phyloP scores from a whole-genome alignment of 129 eudicot species.

The Flaveria robusta region DNA sequence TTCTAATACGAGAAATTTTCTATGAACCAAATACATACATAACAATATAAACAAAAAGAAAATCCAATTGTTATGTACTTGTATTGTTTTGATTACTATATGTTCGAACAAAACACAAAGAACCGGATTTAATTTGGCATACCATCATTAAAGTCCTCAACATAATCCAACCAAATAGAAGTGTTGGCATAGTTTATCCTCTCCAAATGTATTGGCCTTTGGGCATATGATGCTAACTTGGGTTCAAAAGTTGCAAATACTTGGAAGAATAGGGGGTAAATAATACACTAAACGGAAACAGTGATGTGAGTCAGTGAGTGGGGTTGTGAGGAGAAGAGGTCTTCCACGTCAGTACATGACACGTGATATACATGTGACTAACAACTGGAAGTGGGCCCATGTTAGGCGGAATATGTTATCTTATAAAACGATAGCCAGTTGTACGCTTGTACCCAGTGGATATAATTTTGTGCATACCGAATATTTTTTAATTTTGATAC shows the following conservation, averaged over 20 bases:
- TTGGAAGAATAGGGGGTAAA: background rate
- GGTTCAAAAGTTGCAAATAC: background rate
- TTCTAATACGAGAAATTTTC: no score
- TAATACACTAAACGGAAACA: background rate
- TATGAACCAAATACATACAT: no score
- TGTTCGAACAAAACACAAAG: no score
- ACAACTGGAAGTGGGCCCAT: slow-evolving; percentile 35
- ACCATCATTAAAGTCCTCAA: no score
- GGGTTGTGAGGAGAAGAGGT: slow-evolving; percentile 27
- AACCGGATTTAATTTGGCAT: no score
- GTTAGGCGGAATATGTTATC: slow-evolving; percentile 23
- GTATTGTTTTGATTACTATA: no score
- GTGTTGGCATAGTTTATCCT: background rate
- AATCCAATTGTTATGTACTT: no score
- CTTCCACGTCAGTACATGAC: slow-evolving; percentile 26
- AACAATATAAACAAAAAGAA: no score
- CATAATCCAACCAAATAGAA: background rate
- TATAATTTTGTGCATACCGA: background rate
- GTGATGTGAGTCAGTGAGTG: slow-evolving; percentile 24
- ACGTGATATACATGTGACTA: slow-evolving; percentile 40
- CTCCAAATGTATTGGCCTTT: background rate
- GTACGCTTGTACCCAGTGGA: background rate
- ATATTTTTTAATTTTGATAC: background rate
- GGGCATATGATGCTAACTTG: background rate
- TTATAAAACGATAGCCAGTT: slow-evolving; percentile 14